Percentiles rank a stretch among this genome's conserved stretches.
Evolutionary conservation across 306 rosid genomes (phyloP).

Genomic region (Vigna reflexopilosa): DNA sequence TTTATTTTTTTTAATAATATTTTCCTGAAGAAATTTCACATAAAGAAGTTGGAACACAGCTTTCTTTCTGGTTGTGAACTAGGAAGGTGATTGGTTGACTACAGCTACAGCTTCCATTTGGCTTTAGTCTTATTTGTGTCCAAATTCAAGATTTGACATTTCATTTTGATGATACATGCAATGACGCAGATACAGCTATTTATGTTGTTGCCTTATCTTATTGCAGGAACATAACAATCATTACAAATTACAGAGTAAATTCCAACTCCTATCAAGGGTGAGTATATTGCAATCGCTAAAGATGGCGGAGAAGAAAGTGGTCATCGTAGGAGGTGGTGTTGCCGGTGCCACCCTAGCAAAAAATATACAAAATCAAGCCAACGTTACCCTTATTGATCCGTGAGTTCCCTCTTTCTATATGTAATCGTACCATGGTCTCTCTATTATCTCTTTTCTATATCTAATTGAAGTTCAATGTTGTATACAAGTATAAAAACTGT

Average conservation of each 20-base stretch:
- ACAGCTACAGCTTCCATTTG: conserved; percentile 9
- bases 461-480: conserved; percentile 11
- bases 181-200: conserved; percentile 47
- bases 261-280: not conserved
- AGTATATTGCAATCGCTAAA: conserved; percentile 4
- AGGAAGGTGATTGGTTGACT: conserved; percentile 39
- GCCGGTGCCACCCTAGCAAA: conserved; percentile 78
- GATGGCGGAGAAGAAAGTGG: conserved; percentile 66
- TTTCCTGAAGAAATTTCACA: conserved; percentile 18
- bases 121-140: conserved; percentile 1
- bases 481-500: not conserved
- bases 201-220: conserved; percentile 35
- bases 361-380: conserved; percentile 60
- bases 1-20: not conserved
- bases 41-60: not conserved
- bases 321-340: conserved; percentile 85
- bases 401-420: conserved; percentile 44
- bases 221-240: conserved; percentile 31
- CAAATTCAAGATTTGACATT: conserved; percentile 37
- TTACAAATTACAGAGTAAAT: not conserved
- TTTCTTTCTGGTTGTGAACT: conserved; percentile 29
- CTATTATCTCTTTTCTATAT: not conserved
- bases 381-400: conserved; percentile 80
- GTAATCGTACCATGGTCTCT: not conserved
- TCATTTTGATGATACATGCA: conserved; percentile 47